These are phyloP conservation scores for Diaporthe ilicicola DNA, from an alignment of 2,329 filamentous ascomycete genomes.

Conservation along the genomic window DNA sequence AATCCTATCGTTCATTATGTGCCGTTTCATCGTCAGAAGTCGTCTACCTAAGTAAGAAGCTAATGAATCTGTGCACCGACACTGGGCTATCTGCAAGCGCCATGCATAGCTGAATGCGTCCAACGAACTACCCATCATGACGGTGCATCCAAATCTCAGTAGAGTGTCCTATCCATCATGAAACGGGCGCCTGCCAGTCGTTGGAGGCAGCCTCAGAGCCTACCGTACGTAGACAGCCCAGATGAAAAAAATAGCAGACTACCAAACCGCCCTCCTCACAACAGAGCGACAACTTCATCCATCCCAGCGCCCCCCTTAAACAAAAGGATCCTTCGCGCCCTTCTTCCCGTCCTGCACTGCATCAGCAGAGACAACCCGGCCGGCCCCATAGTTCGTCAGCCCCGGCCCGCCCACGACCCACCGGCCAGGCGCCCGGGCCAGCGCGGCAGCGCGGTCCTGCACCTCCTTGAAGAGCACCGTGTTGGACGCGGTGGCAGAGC, in stretches of 20 bases:
- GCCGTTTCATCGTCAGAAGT: neutral
- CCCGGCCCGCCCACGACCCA: constrained; percentile 1
- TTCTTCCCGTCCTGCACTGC: neutral
- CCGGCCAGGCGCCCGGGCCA: neutral
- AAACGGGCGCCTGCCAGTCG: too few species aligned
- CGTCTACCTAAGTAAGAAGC: neutral
- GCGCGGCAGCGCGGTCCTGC: neutral
- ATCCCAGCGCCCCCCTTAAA: neutral
- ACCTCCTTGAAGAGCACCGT: constrained; percentile 18
- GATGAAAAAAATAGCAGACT: too few species aligned
- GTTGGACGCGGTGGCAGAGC: neutral
- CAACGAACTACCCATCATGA: too few species aligned
- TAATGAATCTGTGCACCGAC: too few species aligned
- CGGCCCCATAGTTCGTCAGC: neutral
- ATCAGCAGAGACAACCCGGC: neutral
- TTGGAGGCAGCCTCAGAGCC: too few species aligned
- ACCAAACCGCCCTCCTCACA: neutral
- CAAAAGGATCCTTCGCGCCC: neutral
- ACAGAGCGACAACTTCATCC: neutral
- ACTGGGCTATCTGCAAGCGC: too few species aligned
- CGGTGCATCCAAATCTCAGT: too few species aligned
- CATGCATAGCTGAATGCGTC: too few species aligned
- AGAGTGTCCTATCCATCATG: too few species aligned
- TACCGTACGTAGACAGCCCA: too few species aligned
- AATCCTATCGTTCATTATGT: neutral